Evolutionary conservation across 768 basidiomycete species (phyloP).

Genomic region (Auriscalpium vulgare): DNA sequence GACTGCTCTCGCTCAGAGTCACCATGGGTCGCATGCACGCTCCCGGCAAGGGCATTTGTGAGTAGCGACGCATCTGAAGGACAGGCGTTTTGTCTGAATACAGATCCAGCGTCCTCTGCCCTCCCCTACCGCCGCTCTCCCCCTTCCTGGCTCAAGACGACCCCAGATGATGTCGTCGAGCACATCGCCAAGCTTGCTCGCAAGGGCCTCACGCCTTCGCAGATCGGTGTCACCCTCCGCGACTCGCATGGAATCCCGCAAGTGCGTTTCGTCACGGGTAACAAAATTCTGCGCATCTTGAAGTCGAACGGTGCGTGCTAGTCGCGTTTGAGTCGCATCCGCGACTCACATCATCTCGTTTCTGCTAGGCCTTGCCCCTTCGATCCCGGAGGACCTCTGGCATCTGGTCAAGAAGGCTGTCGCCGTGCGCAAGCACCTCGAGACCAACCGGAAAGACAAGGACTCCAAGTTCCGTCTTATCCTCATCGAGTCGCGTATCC

Average conservation of each 20-base stretch:
- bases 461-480: conserved; percentile 96
- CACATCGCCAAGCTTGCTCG: conserved; percentile 96
- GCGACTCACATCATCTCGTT: not conserved
- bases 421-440: conserved; percentile 96
- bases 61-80: conserved; percentile 24
- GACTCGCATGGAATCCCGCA: conserved; percentile 98
- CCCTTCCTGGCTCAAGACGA: conserved; percentile 94
- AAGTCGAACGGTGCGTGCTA: conserved; percentile 76
- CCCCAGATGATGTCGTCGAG: conserved; percentile 90
- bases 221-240: conserved; percentile 96
- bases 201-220: conserved; percentile 95
- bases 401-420: conserved; percentile 99
- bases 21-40: conserved; percentile 98
- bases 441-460: conserved; percentile 97
- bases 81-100: not conserved
- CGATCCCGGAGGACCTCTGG: conserved; percentile 99
- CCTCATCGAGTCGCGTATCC: conserved; percentile 98
- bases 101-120: conserved; percentile 71
- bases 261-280: conserved; percentile 96
- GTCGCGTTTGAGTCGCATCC: not conserved
- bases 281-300: conserved; percentile 98
- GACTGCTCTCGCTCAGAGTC: conserved; percentile 15
- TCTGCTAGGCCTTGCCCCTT: conserved; percentile 85
- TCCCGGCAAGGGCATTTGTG: conserved; percentile 99
- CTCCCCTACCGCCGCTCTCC: conserved; percentile 95